Conservation (phyloP, 1,284 basidiomycete species). For the Wallemia ichthyophaga region DNA sequence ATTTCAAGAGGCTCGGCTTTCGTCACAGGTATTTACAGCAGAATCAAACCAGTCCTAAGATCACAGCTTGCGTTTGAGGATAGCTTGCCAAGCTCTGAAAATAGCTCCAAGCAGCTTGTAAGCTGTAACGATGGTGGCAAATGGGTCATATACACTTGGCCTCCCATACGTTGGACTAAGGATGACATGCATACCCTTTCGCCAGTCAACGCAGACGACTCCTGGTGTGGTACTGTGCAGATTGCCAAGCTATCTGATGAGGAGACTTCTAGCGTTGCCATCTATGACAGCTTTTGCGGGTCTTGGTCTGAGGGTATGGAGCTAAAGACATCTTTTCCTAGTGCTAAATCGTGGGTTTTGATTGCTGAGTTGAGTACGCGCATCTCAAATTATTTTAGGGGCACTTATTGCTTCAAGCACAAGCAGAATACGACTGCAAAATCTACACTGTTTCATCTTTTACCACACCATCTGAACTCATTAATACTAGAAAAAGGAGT, state of each 20-base stretch:
- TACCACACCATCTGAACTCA: background rate
- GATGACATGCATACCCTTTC: background rate
- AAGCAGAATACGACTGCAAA: background rate
- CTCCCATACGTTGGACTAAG: background rate
- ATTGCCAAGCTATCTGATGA: background rate
- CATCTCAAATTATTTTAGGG: background rate
- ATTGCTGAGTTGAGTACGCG: background rate
- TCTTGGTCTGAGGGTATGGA: background rate
- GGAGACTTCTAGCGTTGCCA: background rate
- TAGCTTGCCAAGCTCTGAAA: background rate
- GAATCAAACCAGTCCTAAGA: background rate
- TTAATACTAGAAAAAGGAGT: background rate
- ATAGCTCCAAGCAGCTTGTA: background rate
- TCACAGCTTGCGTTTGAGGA: background rate
- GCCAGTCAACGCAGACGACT: background rate
- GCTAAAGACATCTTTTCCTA: background rate
- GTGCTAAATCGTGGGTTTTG: background rate
- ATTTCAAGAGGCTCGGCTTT: background rate
- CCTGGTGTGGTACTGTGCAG: background rate
- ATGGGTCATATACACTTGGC: background rate
- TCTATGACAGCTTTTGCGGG: background rate
- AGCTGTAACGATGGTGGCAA: background rate
- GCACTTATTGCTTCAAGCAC: background rate
- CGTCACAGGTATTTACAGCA: background rate
- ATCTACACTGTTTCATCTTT: background rate